Conservation (phyloP, 1,284 basidiomycete species). For the Hymenochaete sp. region DNA sequence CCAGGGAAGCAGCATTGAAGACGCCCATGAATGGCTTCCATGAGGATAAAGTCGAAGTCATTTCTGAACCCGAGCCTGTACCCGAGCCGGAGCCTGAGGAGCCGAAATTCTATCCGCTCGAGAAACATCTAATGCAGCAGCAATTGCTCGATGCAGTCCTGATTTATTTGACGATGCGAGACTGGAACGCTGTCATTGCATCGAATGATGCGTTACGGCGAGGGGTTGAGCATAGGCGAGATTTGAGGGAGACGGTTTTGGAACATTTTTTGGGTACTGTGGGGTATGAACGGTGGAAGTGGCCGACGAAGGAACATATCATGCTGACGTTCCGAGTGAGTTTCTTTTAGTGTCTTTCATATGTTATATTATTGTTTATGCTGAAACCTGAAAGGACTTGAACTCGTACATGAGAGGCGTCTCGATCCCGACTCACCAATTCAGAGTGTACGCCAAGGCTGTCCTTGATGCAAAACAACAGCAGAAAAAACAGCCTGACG, state of each 20-base stretch:
- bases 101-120: conserved; percentile 43
- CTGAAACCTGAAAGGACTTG: conserved; percentile 44
- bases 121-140: conserved; percentile 41
- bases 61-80: conserved; percentile 22
- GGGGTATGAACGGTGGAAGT: conserved; percentile 61
- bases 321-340: conserved; percentile 50
- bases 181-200: conserved; percentile 54
- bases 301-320: conserved; percentile 49
- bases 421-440: conserved; percentile 63
- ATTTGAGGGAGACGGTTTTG: conserved; percentile 52
- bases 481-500: conserved; percentile 20
- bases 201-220: conserved; percentile 45
- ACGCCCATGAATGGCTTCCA: conserved; percentile 11
- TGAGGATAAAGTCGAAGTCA: not conserved
- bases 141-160: conserved; percentile 46
- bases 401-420: conserved; percentile 71
- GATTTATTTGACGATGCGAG: conserved; percentile 49
- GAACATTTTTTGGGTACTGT: conserved; percentile 59
- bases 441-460: conserved; percentile 45
- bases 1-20: conserved; percentile 28
- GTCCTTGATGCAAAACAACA: conserved; percentile 38
- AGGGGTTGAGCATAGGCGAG: conserved; percentile 38
- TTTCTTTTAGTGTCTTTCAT: conserved; percentile 14
- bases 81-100: conserved; percentile 22
- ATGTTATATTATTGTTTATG: conserved; percentile 6